A percentile compares a stretch with the other conserved stretches of the same genome.
Evolutionary conservation across 2,329 filamentous ascomycete species (phyloP).

Genomic region (Aureobasidium sp.): DNA sequence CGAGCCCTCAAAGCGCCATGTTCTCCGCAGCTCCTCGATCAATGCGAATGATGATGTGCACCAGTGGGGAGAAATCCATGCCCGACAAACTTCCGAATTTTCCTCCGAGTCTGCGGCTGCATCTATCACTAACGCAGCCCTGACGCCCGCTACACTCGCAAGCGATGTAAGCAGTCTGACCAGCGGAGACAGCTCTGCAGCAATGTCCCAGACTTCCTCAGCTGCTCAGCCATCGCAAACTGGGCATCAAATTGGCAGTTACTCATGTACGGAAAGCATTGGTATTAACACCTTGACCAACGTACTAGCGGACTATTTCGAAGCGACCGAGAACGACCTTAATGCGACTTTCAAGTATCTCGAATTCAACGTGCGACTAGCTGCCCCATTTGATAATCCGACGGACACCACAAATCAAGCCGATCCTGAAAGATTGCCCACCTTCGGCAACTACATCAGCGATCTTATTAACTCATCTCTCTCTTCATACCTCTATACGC

Average conservation of each 20-base stretch:
- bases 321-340: conserved; percentile 44
- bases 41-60: background rate
- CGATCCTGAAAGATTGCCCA: conserved; percentile 36
- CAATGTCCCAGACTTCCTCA: background rate
- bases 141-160: background rate
- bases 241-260: conserved; percentile 39
- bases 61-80: background rate
- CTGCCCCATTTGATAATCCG: conserved; percentile 35
- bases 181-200: background rate
- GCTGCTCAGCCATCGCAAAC: background rate
- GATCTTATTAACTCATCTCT: conserved; percentile 40
- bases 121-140: background rate
- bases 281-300: conserved; percentile 42
- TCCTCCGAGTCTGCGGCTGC: background rate
- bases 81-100: conserved; percentile 8
- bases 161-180: background rate
- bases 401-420: conserved; percentile 33
- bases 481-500: conserved; percentile 46
- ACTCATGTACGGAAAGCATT: conserved; percentile 44
- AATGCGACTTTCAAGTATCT: conserved; percentile 46
- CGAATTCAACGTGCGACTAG: conserved; percentile 52
- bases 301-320: conserved; percentile 46
- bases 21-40: background rate
- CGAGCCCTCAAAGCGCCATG: background rate
- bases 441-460: conserved; percentile 35